Base-by-base conservation (phyloP, 805 yeast species). In the Yarrowia hollandica region DNA sequence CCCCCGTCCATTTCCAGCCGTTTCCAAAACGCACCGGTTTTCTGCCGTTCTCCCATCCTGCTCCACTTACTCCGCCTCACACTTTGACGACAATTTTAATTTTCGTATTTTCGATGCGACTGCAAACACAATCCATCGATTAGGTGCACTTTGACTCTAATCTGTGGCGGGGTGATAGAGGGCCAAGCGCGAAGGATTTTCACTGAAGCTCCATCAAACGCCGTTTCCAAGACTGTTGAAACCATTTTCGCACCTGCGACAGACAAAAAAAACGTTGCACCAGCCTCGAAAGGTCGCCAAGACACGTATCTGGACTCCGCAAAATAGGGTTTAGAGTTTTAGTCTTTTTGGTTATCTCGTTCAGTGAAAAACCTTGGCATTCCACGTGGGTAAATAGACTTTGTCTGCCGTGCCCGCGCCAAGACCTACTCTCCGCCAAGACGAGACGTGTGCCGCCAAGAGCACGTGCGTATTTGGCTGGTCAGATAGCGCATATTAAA, bases 331-430 rank as follows among this genome's bases (percentile, higher is more conserved):
- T 25, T 3, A 7, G 5, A 12, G 12, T 6, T 44, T 44, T 28
- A 14, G 9, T 5, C 50, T 26, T 28, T 28, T 44, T 14, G 23
- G 54, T 30, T 31, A 44, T 31, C 54, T 44, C 26, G 54, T 30
- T 44, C 37, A 21, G 28, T n/a, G 28, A 44, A 30, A 42, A 44
- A 44, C 54, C 54, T 44, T 44, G 54, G 54, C 54, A 44, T 7
- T 44, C 37, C 54, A 44, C 54, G 54, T 44, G 54, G 54, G 26
- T 3, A 2, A 5, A 14, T n/a, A 30, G 50, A 38, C 16, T 21
- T 44, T 30, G 9, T 21, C n/a, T 30, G 54, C 37, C 54, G 34
- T 31, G 37, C 37, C 37, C 19, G 19, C 37, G 34, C 54, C 37
- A 31, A 30, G 54, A 12, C 54, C 34, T 31, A 8, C 8, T 21